Conservation (phyloP, 2,329 filamentous ascomycete genomes). For the Incumbomyces delicatus region DNA sequence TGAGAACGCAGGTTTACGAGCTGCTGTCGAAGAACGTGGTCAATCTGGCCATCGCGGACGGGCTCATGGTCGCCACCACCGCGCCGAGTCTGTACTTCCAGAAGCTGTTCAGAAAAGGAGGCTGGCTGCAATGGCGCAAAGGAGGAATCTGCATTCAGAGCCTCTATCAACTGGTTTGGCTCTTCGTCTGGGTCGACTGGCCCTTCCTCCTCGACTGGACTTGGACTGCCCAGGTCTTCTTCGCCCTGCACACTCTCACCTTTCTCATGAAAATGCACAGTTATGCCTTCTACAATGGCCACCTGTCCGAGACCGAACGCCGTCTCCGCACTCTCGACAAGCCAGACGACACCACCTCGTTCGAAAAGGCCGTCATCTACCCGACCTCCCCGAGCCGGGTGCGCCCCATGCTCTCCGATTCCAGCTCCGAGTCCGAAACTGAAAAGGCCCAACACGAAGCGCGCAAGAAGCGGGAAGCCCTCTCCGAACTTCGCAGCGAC, state of each 20-base stretch:
- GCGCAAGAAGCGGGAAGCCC: slow-evolving; percentile 35
- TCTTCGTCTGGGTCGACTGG: slow-evolving; percentile 70
- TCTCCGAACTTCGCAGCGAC: slow-evolving; percentile 68
- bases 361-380: slow-evolving; percentile 66
- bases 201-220: slow-evolving; percentile 85
- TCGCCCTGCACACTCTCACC: slow-evolving; percentile 80
- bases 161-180: slow-evolving; percentile 68
- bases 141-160: slow-evolving; percentile 78
- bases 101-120: slow-evolving; percentile 49
- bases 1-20: slow-evolving; percentile 78
- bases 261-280: slow-evolving; percentile 99
- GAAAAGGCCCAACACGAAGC: slow-evolving; percentile 16
- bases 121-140: slow-evolving; percentile 59
- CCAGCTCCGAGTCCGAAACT: slow-evolving; percentile 14
- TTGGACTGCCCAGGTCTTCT: slow-evolving; percentile 94
- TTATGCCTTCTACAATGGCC: slow-evolving; percentile 96
- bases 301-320: slow-evolving; percentile 77
- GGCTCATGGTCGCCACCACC: slow-evolving; percentile 72
- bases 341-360: slow-evolving; percentile 55
- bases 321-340: slow-evolving; percentile 70
- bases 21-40: slow-evolving; percentile 82
- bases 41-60: slow-evolving; percentile 74
- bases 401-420: slow-evolving; percentile 19
- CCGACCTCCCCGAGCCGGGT: slow-evolving; percentile 42
- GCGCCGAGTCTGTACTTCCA: slow-evolving; percentile 65